These are phyloP conservation scores for Geotrichum europaeum DNA, from an alignment of 1,139 yeast genomes.

Conservation along the genomic window DNA sequence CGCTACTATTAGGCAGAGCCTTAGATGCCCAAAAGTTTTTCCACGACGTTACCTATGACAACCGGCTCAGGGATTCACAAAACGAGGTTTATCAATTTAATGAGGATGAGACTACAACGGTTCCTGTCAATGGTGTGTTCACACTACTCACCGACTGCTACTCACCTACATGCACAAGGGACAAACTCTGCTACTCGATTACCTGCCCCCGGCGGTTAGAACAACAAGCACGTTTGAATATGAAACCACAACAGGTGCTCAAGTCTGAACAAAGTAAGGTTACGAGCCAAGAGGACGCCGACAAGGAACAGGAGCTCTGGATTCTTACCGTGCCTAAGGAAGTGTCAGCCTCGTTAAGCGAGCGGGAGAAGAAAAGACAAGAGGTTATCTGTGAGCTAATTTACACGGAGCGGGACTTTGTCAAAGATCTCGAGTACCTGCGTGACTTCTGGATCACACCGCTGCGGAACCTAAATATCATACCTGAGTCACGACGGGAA, in stretches of 20 bases:
- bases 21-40: conserved; percentile 91
- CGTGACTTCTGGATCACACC: conserved; percentile 95
- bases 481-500: conserved; percentile 84
- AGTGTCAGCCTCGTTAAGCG: conserved; percentile 70
- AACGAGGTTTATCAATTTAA: conserved; percentile 86
- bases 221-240: conserved; percentile 86
- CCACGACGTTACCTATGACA: conserved; percentile 94
- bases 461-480: conserved; percentile 73
- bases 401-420: conserved; percentile 91
- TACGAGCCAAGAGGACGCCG: conserved; percentile 67
- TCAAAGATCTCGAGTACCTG: conserved; percentile 86
- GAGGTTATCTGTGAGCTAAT: conserved; percentile 93
- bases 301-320: conserved; percentile 87
- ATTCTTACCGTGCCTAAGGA: conserved; percentile 85
- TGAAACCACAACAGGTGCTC: conserved; percentile 85
- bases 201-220: conserved; percentile 95
- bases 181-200: conserved; percentile 81
- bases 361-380: conserved; percentile 84
- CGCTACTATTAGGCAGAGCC: conserved; percentile 81
- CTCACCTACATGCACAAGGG: conserved; percentile 92
- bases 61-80: conserved; percentile 78
- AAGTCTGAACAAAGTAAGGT: conserved; percentile 75
- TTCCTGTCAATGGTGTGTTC: conserved; percentile 81
- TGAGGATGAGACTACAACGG: conserved; percentile 18
- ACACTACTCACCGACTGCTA: conserved; percentile 90